Base-by-base conservation (phyloP, 2,329 filamentous ascomycete species). In the Penicillium sp. region DNA sequence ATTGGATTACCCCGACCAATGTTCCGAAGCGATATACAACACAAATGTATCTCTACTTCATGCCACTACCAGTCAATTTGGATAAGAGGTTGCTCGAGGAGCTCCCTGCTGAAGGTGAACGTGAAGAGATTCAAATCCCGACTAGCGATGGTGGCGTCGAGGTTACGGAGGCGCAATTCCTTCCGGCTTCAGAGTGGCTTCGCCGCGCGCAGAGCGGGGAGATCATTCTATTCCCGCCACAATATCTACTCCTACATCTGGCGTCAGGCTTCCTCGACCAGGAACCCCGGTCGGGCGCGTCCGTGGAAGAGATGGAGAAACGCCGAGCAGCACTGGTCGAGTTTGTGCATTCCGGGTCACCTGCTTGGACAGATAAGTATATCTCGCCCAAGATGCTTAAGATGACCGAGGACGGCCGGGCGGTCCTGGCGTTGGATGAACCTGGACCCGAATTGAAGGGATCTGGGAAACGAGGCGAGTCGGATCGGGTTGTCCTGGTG, bases 11-110 rank as follows among this genome's bases (percentile, higher is more conserved):
- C 2, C 92, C 92, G 0, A 64, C 61, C 0, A 84, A 82, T 55
- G 76, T 87, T 1, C 81, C 85, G 0, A 90, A 86, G 62, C 82
- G 94, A 41, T 99, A 95, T 74, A 90, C 89, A 0, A 96, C 92
- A 0, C 92, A 96, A 68, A 97, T 97, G 92, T 99, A 97, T 73
- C 71, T 97, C 10, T 96, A 96, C 72, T 86, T 95, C 71, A 79
- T 96, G 2, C 91, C 91, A 0, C 73, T 86, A 10, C 69, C 73
- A n/a, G 52, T 66, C 13, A 62, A 70, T 13, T 56, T 65, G 3
- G 67, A 69, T 24, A 65, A 65, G 30, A 55, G 58, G 2, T 44
- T 72, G 2, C 57, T 65, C 62, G 28, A 62, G 55, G 61, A 71
- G 65, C 54, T 73, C 57, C 56, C 69, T 38, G 44, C 72, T 42